Base-by-base conservation (phyloP, 331 rosid species). In the Pyrus hybrid region DNA sequence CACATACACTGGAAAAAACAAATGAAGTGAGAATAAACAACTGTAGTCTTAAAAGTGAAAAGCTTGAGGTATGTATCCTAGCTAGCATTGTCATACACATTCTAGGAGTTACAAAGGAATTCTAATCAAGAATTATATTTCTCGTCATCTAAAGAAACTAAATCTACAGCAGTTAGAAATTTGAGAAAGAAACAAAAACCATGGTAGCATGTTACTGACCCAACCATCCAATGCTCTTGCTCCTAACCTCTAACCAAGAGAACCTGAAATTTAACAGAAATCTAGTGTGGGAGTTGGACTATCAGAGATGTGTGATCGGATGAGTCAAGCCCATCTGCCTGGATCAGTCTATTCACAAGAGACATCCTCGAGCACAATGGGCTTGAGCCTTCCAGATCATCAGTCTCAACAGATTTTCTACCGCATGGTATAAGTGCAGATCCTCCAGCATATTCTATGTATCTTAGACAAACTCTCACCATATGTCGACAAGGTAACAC, bases 401-500 rank as follows among this genome's bases (percentile, higher is more conserved):
- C 63, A 74, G 23, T 68, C 45, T 61, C 17, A 63, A 26, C 12
- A 71, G 35, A 33, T 72, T 67, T 68, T 29, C 73, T 10, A 77
- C 32, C 17, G 7, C 45, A 78, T 43, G 62, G 25, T 14, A 35
- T 35, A 37, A 35, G 74, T 54, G 70, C 66, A 71, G 73, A 54
- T 62, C 66, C 60, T 68, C 49, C 45, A 16, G 37, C 28, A 77
- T 45, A 63, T 3, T 61, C 56, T n/a, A n/a, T 73, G 60, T 23
- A 81, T 76, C 74, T 64, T 66, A 72, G 30, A 76, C 32, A 75
- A 78, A 81, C 80, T 62, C 90, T 86, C 83, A 93, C 98, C 98
- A 93, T 86, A 81, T 93, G 98, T 43, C 97, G 91, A 76, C 97
- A 93, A 37, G 98, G 98, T 79, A 93, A 77, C 29, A 93, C 91